Base-by-base conservation (phyloP, 2,329 filamentous ascomycete species). In the Lachnellula occidentalis region DNA sequence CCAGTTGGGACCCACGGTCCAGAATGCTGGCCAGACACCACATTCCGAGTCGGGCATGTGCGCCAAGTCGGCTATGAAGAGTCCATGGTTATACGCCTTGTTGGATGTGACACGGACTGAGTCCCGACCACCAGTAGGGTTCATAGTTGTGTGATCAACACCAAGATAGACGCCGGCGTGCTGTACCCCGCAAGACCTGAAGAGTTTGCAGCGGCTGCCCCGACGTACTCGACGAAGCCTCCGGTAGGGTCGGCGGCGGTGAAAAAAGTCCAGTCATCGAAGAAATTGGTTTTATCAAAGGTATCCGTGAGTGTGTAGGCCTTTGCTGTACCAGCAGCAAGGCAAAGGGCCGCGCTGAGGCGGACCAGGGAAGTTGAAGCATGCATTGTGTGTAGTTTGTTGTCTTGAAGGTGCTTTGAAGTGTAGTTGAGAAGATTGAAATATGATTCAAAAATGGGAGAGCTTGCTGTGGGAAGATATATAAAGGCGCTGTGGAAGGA, bases 151-250 rank as follows among this genome's bases (percentile, higher is more conserved):
- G 66, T 78, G 71, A 70, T 92, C 88, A 41, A 87, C 84, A 45
- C 87, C 87, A 53, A 92, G 79, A 68, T 85, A 87, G 63, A 90
- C 74, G 56, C 74, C 76, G 52, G 74, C 73, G 53, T 78, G 15
- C 51, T 45, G 45, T 60, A 63, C 5, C 62, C 61, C 31, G 65
- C 66, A 8, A 91, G 76, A 15, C 78, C 77, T 37, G 72, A 68
- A n/a, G 68, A 65, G 56, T 79, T 78, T 53, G 88, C 87, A 1
- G 77, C 79, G n/a, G 68, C 55, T 49, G 78, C 75, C 60, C 80
- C 74, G 51, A 84, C 78, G 64, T 91, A 94, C 57, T 81, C 72
- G 62, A 94, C 89, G 64, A 84, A 90, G 34, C 89, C 90, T 58
- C 84, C 64, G 2, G 89, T 94, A 0, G 89, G 89, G 65, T 94